Conservation (phyloP, 192 early-diverging fungal genomes). For the Backusella tarrabulga region DNA sequence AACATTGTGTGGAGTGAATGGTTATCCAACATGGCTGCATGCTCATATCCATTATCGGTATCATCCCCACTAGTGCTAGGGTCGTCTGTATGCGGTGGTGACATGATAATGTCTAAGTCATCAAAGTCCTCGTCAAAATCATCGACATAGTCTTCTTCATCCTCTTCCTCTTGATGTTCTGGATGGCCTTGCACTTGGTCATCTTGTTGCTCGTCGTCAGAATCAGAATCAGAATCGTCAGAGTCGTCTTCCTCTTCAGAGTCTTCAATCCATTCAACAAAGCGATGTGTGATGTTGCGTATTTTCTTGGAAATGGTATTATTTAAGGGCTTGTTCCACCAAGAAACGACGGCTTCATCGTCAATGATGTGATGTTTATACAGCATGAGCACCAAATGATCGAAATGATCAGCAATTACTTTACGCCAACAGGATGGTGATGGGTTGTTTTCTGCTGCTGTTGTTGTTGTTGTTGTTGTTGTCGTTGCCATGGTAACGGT, state of each 20-base stretch:
- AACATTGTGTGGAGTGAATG: background rate
- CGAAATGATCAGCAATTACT: conserved; percentile 32
- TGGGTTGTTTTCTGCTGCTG: no score
- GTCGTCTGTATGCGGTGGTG: background rate
- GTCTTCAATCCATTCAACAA: conserved; percentile 41
- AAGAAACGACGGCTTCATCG: conserved; percentile 40
- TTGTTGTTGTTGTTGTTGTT: conserved; percentile 2
- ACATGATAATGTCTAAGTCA: background rate
- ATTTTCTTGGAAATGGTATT: conserved; percentile 22
- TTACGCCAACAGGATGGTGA: background rate
- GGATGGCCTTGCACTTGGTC: background rate
- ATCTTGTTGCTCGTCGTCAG: background rate
- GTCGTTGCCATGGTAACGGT: background rate
- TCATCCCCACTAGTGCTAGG: background rate
- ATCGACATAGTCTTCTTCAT: background rate
- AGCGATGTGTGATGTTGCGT: conserved; percentile 24
- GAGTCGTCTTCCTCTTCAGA: conserved; percentile 24
- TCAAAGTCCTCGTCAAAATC: conserved; percentile 13
- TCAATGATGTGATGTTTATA: conserved; percentile 49
- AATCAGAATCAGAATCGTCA: background rate
- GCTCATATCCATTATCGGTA: background rate
- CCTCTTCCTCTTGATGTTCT: background rate
- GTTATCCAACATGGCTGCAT: background rate
- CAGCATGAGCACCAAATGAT: conserved; percentile 40
- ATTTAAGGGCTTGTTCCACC: conserved; percentile 38